Evolutionary conservation across 352 stramenopile species (phyloP), one percentile per base, ranked within the genome.

Genomic region (Phytophthora ramorum): DNA sequence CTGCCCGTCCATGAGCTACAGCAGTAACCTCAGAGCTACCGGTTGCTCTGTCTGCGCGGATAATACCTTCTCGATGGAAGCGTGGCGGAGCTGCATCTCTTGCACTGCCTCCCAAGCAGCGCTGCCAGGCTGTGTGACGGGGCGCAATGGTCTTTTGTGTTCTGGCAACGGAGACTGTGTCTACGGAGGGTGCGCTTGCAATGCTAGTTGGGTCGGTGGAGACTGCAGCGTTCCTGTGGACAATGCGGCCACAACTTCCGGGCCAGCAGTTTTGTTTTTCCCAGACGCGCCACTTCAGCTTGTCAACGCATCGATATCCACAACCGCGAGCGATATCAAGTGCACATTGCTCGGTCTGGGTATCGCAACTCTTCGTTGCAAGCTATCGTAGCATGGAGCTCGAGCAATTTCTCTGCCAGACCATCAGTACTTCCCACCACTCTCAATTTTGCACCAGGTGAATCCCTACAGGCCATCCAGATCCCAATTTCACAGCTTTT

Each of bases 121-220:
- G 32, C 53, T 78, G 2, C 28, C 63, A n/a, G 71, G 63, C 3
- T 93, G 85, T 52, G 56, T 73, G 7, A 43, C 64, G 7, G 85
- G 85, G 9, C 70, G 82, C n/a, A 91, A 91, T 52, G 78, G 81
- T 13, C 16, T 76, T n/a, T 8, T 78, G 45, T 93, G 85, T 35
- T 87, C 81, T 17, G 80, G 79, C 4, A 83, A 85, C 16, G 85
- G 85, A 10, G 47, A 62, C 3, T 93, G 85, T 46, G 22, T 73
- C 4, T 83, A 80, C 4, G 81, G 83, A 20, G 76, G 79, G 0
- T 93, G 85, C 41, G 58, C 65, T 13, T 93, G 85, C 45, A 44
- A 32, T n/a, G 24, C 45, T 57, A 66, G 56, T 1, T 91, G 79
- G 76, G 66, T 71, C 0, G 73, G 75, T 0, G 66, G 69, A 1